Evolutionary conservation across 305 asterid species (phyloP).

Genomic region (Ilex paraguariensis): DNA sequence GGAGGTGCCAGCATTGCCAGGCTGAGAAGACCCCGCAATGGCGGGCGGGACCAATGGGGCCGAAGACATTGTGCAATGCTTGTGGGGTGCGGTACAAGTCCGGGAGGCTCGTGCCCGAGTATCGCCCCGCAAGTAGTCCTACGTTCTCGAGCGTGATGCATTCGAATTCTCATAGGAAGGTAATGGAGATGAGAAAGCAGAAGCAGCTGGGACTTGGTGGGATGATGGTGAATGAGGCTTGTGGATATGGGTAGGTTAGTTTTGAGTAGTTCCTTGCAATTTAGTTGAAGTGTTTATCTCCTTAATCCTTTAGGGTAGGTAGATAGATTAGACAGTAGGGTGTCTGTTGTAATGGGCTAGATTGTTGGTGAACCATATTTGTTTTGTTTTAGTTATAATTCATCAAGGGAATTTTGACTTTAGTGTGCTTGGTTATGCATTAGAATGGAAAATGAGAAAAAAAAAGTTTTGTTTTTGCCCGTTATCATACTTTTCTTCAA

Average conservation of each 20-base stretch:
- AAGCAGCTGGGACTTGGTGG: constrained; percentile 22
- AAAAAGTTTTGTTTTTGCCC: constrained; percentile 12
- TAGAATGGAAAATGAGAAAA: constrained; percentile 18
- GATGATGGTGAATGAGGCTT: constrained; percentile 21
- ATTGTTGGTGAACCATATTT: constrained; percentile 24
- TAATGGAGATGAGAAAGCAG: constrained; percentile 52
- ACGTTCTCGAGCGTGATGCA: constrained; percentile 33
- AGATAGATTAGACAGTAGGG: constrained; percentile 17
- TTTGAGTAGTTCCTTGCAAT: constrained; percentile 13
- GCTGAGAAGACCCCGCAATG: constrained; percentile 55
- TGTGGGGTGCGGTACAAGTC: constrained; percentile 63
- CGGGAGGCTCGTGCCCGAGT: constrained; percentile 54
- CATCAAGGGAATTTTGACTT: constrained; percentile 26
- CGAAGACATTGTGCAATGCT: constrained; percentile 53
- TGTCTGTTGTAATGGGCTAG: constrained; percentile 25
- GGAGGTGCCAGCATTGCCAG: constrained; percentile 53
- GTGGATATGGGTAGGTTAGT: constrained; percentile 35
- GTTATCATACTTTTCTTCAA: constrained; percentile 6
- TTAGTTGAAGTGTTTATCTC: constrained; percentile 5
- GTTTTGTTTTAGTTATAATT: constrained; percentile 18
- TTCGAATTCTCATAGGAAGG: constrained; percentile 53
- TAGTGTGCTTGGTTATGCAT: constrained; percentile 25
- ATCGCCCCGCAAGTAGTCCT: constrained; percentile 58
- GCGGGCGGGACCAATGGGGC: constrained; percentile 65
- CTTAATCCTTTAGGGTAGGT: constrained; percentile 26